phyloP scores from a whole-genome alignment of 495 filamentous ascomycete genomes.

The Xylaria curta region DNA sequence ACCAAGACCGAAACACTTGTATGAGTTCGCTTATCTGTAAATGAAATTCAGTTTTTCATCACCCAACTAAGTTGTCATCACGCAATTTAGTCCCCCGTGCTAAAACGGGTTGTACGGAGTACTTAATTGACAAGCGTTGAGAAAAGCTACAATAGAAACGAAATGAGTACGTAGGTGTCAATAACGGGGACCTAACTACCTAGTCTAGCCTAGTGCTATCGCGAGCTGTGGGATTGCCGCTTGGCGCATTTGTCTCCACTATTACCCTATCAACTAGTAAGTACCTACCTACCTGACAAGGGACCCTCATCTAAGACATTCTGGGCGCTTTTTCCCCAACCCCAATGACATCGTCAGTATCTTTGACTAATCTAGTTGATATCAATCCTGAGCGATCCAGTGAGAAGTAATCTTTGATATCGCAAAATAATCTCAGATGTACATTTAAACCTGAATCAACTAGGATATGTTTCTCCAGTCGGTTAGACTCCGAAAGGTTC shows the following conservation, averaged over 20 bases:
- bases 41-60: not conserved
- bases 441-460: not conserved
- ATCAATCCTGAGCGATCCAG: not conserved
- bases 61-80: not conserved
- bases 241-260: not conserved
- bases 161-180: not conserved
- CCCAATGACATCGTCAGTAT: not conserved
- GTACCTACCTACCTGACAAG: not conserved
- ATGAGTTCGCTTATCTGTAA: not conserved
- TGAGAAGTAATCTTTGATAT: not conserved
- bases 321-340: not conserved
- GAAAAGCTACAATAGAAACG: not conserved
- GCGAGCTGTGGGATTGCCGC: constrained; percentile 7
- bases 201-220: not conserved
- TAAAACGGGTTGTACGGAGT: not conserved
- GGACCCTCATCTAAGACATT: not conserved
- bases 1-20: not conserved
- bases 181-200: not conserved
- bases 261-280: constrained; percentile 18
- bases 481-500: not conserved
- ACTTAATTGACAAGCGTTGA: not conserved
- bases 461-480: not conserved
- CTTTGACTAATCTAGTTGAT: not conserved
- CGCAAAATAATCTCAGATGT: not conserved
- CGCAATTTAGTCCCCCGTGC: not conserved